Conservation (phyloP, 148 eudicot species). For the Diospyros kaki region DNA sequence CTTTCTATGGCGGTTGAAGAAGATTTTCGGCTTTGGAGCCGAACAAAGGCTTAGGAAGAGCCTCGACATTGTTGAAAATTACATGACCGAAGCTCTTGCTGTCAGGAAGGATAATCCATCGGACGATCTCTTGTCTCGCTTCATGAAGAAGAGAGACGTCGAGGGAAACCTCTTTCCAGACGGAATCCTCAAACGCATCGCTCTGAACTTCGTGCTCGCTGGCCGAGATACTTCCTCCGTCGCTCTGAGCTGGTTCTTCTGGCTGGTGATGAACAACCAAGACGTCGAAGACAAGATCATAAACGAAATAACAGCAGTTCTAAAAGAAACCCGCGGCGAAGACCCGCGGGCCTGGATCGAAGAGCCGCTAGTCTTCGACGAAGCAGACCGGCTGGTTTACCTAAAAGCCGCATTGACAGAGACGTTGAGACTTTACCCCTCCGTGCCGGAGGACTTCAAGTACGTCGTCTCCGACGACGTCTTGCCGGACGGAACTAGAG, state of each 20-base stretch:
- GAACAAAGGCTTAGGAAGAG: constrained; percentile 45
- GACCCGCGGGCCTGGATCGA: constrained; percentile 39
- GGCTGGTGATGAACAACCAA: constrained; percentile 68
- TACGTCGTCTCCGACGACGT: constrained; percentile 70
- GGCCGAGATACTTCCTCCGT: constrained; percentile 88
- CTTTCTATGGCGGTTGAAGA: constrained; percentile 60
- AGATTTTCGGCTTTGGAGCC: constrained; percentile 42
- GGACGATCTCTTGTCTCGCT: constrained; percentile 70
- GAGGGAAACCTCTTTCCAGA: constrained; percentile 49
- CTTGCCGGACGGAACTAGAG: constrained; percentile 60
- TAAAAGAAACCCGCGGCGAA: constrained; percentile 55
- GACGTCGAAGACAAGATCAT: constrained; percentile 54
- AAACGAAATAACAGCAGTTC: constrained; percentile 40
- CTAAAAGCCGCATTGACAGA: constrained; percentile 76
- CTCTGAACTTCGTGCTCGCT: constrained; percentile 76
- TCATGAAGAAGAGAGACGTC: constrained; percentile 57
- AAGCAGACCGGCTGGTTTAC: constrained; percentile 65
- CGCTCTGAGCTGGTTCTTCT: constrained; percentile 85
- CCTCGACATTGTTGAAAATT: constrained; percentile 54
- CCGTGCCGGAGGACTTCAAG: constrained; percentile 77
- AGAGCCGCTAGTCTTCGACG: constrained; percentile 68
- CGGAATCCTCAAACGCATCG: constrained; percentile 64
- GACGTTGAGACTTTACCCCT: constrained; percentile 74
- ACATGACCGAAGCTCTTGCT: constrained; percentile 56
- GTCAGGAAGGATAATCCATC: constrained; percentile 57